phyloP scores from a whole-genome alignment of 179 eudicot genomes.

The Sideroxylon spinosum region DNA sequence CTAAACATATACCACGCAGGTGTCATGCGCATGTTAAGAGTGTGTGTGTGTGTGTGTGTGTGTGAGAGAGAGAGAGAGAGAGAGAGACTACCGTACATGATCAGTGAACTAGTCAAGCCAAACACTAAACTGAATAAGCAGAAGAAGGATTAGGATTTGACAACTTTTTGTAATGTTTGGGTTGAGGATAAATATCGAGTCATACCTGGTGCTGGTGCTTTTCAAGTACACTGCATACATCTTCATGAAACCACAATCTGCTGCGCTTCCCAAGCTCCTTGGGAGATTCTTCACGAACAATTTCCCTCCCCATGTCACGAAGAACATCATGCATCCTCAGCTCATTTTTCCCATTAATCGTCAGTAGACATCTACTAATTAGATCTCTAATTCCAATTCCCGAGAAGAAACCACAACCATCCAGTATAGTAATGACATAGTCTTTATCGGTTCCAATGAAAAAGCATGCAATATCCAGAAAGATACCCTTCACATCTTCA shows the following conservation, averaged over 20 bases:
- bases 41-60: neutral
- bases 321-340: slow-evolving; percentile 10
- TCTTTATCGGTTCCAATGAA: neutral
- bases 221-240: neutral
- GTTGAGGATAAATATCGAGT: too few relatives aligned
- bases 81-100: neutral
- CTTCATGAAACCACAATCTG: slow-evolving; percentile 15
- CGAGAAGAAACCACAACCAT: slow-evolving; percentile 3
- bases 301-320: slow-evolving; percentile 13
- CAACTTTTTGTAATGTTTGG: too few relatives aligned
- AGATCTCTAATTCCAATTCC: slow-evolving; percentile 1
- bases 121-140: too few relatives aligned
- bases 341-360: neutral
- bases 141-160: too few relatives aligned
- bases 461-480: too few relatives aligned
- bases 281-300: slow-evolving; percentile 14
- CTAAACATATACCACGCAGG: too few relatives aligned
- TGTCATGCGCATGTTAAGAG: too few relatives aligned
- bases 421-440: neutral
- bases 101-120: too few relatives aligned
- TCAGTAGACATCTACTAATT: neutral
- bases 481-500: neutral
- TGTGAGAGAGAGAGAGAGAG: neutral
- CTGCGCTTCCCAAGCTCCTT: slow-evolving; percentile 9
- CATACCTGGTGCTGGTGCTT: neutral